Conservation (phyloP, 2,329 filamentous ascomycete genomes). For the Trichoderma gracile region DNA sequence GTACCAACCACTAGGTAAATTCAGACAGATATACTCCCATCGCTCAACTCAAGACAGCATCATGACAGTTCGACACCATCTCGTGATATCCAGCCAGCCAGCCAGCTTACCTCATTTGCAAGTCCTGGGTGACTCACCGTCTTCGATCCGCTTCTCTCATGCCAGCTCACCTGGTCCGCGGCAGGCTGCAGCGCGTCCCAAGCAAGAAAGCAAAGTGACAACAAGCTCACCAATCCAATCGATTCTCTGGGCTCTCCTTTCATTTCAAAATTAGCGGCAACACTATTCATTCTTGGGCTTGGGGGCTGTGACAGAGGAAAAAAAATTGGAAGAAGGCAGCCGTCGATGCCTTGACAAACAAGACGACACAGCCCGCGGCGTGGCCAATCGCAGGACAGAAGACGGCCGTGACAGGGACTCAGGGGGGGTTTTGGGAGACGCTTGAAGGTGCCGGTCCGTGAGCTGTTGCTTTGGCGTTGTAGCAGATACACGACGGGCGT, state of each 20-base stretch:
- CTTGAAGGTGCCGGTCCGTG: neutral
- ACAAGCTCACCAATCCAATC: no score
- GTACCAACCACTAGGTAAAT: no score
- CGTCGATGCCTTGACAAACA: slow-evolving; percentile 26
- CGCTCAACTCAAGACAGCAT: no score
- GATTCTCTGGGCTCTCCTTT: no score
- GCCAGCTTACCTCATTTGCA: no score
- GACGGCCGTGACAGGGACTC: neutral
- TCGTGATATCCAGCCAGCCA: no score
- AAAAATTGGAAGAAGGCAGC: slow-evolving; percentile 11
- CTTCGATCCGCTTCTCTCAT: slow-evolving; percentile 22
- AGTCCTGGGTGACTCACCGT: slow-evolving; percentile 24
- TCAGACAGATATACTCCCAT: no score
- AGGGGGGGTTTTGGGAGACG: no score
- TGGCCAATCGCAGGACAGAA: slow-evolving; percentile 24
- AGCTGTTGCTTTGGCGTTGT: slow-evolving; percentile 23
- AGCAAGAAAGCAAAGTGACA: no score
- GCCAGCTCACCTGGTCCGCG: slow-evolving; percentile 17
- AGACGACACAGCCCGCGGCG: slow-evolving; percentile 21
- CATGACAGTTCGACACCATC: no score
- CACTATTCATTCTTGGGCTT: neutral
- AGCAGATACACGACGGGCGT: slow-evolving; percentile 23
- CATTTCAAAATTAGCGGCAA: neutral
- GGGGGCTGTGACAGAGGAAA: neutral
- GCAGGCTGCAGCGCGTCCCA: slow-evolving; percentile 23